Conservation (phyloP, 371 early-diverging fungal species). For the Syncephalastrum sp. region DNA sequence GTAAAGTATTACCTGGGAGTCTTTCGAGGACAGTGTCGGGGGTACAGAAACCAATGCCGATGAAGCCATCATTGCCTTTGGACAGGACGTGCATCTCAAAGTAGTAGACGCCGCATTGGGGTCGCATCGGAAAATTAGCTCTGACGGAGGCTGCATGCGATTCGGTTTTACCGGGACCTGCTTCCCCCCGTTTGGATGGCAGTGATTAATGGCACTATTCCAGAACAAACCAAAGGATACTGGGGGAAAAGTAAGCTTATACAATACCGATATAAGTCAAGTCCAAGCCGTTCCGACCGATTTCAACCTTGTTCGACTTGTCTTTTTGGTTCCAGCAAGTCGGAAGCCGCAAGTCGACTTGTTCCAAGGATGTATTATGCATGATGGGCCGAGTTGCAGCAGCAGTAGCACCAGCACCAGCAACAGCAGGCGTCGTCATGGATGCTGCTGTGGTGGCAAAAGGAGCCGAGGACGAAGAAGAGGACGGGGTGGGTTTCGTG, state of each 20-base stretch:
- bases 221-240: no score
- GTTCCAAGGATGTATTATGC: slow-evolving; percentile 13
- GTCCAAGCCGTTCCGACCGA: slow-evolving; percentile 44
- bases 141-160: slow-evolving; percentile 80
- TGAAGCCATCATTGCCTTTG: slow-evolving; percentile 90
- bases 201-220: no score
- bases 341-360: slow-evolving; percentile 41
- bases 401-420: slow-evolving; percentile 7
- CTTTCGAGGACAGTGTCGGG: slow-evolving; percentile 55
- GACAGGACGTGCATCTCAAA: slow-evolving; percentile 80
- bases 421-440: slow-evolving; percentile 1
- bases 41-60: slow-evolving; percentile 86
- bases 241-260: no score
- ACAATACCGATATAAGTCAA: slow-evolving; percentile 55
- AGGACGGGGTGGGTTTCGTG: neutral
- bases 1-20: slow-evolving; percentile 67
- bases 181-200: neutral
- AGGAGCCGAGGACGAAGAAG: slow-evolving; percentile 3
- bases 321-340: slow-evolving; percentile 58
- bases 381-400: slow-evolving; percentile 8
- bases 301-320: slow-evolving; percentile 53
- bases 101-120: slow-evolving; percentile 86
- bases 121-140: slow-evolving; percentile 80
- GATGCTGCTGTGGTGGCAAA: neutral
- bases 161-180: slow-evolving; percentile 78